Evolutionary conservation across 2,329 filamentous ascomycete species (phyloP), one percentile per base, ranked within the genome.

Genomic region (Nothopassalora personata): DNA sequence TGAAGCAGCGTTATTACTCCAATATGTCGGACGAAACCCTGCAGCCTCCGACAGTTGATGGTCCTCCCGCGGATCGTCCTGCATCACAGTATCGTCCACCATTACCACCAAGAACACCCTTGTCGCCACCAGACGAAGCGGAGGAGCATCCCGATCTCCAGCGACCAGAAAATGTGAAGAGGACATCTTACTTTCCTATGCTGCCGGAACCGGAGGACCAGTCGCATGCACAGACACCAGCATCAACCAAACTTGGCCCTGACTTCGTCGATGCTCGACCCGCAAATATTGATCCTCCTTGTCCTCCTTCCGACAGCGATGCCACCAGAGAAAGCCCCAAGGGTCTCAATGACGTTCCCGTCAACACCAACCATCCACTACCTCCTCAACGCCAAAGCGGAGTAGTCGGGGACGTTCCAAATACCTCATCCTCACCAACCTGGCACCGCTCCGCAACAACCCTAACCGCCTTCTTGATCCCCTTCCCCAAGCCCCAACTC

Each of bases 391-490:
- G 50, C 18, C 43, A 30, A 7, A 57, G 49, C 23, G 23, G 23
- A 23, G 23, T 23, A 23, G 23, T 23, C 23, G 23, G 23, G 23
- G 23, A 23, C 23, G 23, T 23, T 23, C 23, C 23, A 23, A 23
- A 23, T 23, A 23, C 23, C 23, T 23, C 23, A 3, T 23, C 23
- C 23, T 23, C 23, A 23, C 23, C 77, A 13, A 73, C 72, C 53
- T 76, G 75, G 62, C 71, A 70, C 5, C 70, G 75, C 13, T 73
- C 77, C 60, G 71, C 74, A 4, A 74, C 76, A 50, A 75, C 72
- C 50, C 69, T 77, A 3, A 72, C 72, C 9, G 76, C 73, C 8
- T 79, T 78, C 53, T 64, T 79, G 2, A 66, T 78, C 5, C 76
- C 76, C 1, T 77, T 77, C 43, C 76, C 76, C 1, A 75, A 74